Percentiles rank a stretch among this genome's conserved stretches.
phyloP scores from a whole-genome alignment of 805 yeast genomes.

The Wickerhamiella australiensis region DNA sequence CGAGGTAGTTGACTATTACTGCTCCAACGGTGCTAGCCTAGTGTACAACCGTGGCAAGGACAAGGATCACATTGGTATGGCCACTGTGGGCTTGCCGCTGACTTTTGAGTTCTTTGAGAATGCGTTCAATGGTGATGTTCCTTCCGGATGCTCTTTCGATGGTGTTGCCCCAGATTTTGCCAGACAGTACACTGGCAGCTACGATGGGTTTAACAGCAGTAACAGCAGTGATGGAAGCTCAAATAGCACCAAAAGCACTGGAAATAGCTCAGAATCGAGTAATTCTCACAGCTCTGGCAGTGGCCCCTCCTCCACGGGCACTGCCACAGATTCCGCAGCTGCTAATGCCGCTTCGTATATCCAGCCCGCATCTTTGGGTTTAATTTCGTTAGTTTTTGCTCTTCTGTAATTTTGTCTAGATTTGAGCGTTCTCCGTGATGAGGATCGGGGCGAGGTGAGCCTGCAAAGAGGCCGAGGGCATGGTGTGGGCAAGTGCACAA shows the following conservation, averaged over 20 bases:
- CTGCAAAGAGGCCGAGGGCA: too few species aligned
- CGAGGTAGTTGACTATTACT: constrained; percentile 19
- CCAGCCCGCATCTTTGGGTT: background rate
- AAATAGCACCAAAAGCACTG: background rate
- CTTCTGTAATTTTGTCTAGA: background rate
- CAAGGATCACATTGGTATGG: constrained; percentile 13
- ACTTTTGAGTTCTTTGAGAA: background rate
- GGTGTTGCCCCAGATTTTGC: constrained; percentile 11
- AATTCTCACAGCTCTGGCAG: too few species aligned
- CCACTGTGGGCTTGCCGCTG: background rate
- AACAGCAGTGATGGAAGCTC: background rate
- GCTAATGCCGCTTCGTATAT: background rate
- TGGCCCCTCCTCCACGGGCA: background rate
- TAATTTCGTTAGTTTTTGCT: background rate
- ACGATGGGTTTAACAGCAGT: background rate
- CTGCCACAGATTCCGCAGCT: background rate
- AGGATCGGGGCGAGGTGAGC: too few species aligned
- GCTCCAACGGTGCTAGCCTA: constrained; percentile 22
- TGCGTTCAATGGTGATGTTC: constrained; percentile 1
- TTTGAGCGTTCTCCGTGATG: too few species aligned
- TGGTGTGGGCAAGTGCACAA: too few species aligned
- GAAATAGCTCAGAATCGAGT: background rate
- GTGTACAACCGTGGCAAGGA: constrained; percentile 17
- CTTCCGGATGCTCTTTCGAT: constrained; percentile 5
- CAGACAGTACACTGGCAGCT: background rate